phyloP scores from a whole-genome alignment of 208 protist species.

The Acanthamoeba triangularis region DNA sequence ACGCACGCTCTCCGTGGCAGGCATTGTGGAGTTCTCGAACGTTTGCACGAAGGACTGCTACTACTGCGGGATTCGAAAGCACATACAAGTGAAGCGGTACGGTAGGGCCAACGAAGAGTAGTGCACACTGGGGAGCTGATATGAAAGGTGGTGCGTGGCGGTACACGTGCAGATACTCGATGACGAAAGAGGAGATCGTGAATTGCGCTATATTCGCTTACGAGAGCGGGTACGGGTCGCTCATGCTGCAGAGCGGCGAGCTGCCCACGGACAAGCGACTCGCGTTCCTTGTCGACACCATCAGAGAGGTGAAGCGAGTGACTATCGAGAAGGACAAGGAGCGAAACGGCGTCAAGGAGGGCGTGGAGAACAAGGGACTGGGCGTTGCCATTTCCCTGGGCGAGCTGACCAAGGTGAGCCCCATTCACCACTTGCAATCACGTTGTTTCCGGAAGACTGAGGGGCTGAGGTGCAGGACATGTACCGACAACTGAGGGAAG shows the following conservation, averaged over 20 bases:
- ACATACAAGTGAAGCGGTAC: conserved; percentile 42
- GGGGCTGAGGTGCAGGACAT: neutral
- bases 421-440: neutral
- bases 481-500: conserved; percentile 83
- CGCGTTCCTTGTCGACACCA: conserved; percentile 68
- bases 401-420: conserved; percentile 77
- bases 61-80: conserved; percentile 88
- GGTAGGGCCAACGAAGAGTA: neutral
- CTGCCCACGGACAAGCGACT: conserved; percentile 77
- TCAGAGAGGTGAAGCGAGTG: conserved; percentile 42
- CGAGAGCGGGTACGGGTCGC: conserved; percentile 79
- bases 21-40: conserved; percentile 89
- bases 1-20: neutral
- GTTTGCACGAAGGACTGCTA: conserved; percentile 86
- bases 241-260: conserved; percentile 86
- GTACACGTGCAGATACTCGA: conserved; percentile 76
- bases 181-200: conserved; percentile 84
- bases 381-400: conserved; percentile 84
- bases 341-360: conserved; percentile 18
- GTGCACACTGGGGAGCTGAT: neutral
- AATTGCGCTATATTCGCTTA: conserved; percentile 80
- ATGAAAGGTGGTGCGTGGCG: neutral
- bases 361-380: conserved; percentile 72
- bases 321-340: conserved; percentile 63
- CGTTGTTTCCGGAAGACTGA: neutral